A percentile compares a stretch with the other conserved stretches of the same genome.
phyloP scores from a whole-genome alignment of 2,329 filamentous ascomycete genomes.

The Ascochyta lentis region DNA sequence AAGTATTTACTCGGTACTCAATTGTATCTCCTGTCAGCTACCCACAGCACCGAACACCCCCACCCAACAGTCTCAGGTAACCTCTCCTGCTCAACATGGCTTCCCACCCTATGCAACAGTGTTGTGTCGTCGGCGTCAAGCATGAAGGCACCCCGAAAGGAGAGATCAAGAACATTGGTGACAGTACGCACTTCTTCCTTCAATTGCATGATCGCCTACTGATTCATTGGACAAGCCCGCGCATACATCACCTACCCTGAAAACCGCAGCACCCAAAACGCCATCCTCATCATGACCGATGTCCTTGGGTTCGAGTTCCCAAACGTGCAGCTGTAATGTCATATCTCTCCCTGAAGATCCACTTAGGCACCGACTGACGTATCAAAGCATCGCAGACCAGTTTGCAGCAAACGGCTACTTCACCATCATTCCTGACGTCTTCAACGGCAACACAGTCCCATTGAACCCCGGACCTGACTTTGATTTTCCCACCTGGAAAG shows the following conservation, averaged over 20 bases:
- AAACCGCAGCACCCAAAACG: conserved; percentile 60
- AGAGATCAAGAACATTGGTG: conserved; percentile 55
- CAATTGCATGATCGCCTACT: not conserved
- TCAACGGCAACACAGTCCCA: conserved; percentile 68
- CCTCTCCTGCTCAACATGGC: conserved; percentile 50
- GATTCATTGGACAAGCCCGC: conserved; percentile 50
- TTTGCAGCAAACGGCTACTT: conserved; percentile 76
- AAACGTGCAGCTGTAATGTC: conserved; percentile 53
- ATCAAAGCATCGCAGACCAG: conserved; percentile 69
- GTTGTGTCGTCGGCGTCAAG: conserved; percentile 59
- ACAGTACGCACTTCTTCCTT: conserved; percentile 44
- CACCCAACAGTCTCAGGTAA: not conserved
- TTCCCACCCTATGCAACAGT: conserved; percentile 57
- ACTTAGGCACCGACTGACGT: not conserved
- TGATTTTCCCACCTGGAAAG: conserved; percentile 60
- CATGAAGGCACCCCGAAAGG: conserved; percentile 59
- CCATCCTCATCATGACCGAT: conserved; percentile 62
- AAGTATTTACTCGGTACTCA: not conserved
- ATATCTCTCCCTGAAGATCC: not conserved
- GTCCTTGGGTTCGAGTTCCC: conserved; percentile 64
- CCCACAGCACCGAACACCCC: not conserved
- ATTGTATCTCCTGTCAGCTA: not conserved
- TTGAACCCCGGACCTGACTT: conserved; percentile 61
- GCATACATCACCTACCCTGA: conserved; percentile 64
- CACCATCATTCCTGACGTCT: conserved; percentile 72